Evolutionary conservation across 2,329 filamentous ascomycete species (phyloP).

Genomic region (Xylaria sp.): DNA sequence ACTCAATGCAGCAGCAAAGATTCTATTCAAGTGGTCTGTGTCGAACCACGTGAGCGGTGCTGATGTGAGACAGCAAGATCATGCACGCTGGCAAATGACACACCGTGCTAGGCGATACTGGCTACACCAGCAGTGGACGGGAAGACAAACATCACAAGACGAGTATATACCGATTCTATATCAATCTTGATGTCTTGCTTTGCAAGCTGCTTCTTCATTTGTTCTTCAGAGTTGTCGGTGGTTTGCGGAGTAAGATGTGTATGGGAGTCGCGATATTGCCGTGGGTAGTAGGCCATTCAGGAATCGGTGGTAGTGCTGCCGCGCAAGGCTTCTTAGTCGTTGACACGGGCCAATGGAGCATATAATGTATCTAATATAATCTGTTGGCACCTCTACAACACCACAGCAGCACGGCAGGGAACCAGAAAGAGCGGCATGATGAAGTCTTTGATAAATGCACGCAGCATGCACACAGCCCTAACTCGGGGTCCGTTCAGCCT

Average conservation of each 20-base stretch:
- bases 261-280: background rate
- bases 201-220: too few relatives aligned
- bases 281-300: background rate
- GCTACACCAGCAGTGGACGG: too few relatives aligned
- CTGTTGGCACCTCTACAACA: background rate
- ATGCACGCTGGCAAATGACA: slow-evolving; percentile 7
- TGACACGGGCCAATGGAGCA: too few relatives aligned
- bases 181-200: too few relatives aligned
- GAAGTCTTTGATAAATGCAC: background rate
- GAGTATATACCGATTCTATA: background rate
- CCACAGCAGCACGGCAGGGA: background rate
- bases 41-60: slow-evolving; percentile 17
- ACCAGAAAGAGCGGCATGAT: background rate
- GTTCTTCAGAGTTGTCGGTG: too few relatives aligned
- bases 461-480: background rate
- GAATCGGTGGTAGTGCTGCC: background rate
- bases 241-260: too few relatives aligned
- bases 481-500: background rate
- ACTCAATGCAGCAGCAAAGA: background rate
- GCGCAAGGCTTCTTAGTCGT: too few relatives aligned
- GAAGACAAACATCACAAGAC: background rate
- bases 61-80: slow-evolving; percentile 22
- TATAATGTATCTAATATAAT: too few relatives aligned
- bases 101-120: background rate
- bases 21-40: background rate